Base-by-base conservation (phyloP, 768 basidiomycete genomes). In the Hemileccinum impolitum region DNA sequence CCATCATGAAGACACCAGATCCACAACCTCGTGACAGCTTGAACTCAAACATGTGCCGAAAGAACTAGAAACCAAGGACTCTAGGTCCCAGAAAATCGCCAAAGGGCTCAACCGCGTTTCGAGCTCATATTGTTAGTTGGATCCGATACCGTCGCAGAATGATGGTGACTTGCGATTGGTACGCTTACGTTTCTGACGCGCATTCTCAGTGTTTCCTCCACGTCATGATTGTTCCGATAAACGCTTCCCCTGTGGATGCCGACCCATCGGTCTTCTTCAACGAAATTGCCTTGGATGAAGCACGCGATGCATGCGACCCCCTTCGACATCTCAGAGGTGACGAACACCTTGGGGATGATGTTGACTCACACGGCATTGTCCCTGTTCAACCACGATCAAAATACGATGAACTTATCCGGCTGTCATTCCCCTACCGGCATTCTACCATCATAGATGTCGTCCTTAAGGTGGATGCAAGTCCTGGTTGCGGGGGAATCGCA, bases 401-500 rank as follows among this genome's bases (percentile, higher is more conserved):
- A 36, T 67, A 64, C 48, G 70, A 78, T 43, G 72, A 81, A 47
- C 68, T 74, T 9, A 67, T 82, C 55, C 67, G 67, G 7, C 68
- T 85, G 42, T 68, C 73, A 2, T 72, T 73, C 50, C 53, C 66
- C 21, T 38, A 47, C 10, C 26, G 9, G 14, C 28, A 42, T 41
- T 41, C 49, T 41, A 40, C 52, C 32, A 18, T 37, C 36, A 45
- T 59, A 50, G 52, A 48, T 40, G 48, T 85, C 48, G 51, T 62
- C 4, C 76, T 94, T 34, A 70, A 73, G 18, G 78, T 94, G 3
- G 90, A 94, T 64, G 82, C 91, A 8, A 74, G 83, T 37, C 89
- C 90, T 15, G 94, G 94, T 1, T 96, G 94, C 64, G 94, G 94
- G 13, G 94, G 94, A 5, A 79, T 94, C 34, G 84, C 89, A 3